A percentile compares a stretch with the other conserved stretches of the same genome.
Conservation (phyloP, 177 flowering plant genomes). For the Vitis hybrid region DNA sequence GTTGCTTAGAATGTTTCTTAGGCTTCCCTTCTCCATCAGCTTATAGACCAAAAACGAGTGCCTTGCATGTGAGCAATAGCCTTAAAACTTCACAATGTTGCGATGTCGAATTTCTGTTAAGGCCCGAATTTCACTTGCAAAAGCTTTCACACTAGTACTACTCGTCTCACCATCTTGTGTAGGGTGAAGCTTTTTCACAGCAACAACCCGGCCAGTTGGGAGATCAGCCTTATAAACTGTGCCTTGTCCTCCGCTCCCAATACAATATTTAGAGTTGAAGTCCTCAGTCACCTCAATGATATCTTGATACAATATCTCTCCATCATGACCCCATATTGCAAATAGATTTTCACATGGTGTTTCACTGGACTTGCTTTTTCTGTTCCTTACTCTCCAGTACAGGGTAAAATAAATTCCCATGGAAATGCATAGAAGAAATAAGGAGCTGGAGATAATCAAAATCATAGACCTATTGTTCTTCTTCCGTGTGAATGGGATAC, state of each 20-base stretch:
- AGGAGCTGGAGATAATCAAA: background rate
- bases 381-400: background rate
- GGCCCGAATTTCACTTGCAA: constrained; percentile 10
- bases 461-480: background rate
- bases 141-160: background rate
- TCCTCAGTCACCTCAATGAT: constrained; percentile 21
- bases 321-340: constrained; percentile 19
- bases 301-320: constrained; percentile 12
- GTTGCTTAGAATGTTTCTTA: constrained; percentile 4
- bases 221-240: constrained; percentile 18
- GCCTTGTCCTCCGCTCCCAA: constrained; percentile 18
- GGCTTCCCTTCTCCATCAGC: constrained; percentile 17
- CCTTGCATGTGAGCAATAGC: constrained; percentile 1
- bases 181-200: constrained; percentile 18
- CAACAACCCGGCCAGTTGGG: constrained; percentile 16
- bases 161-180: background rate
- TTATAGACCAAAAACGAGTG: constrained; percentile 10
- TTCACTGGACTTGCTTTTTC: background rate
- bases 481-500: background rate
- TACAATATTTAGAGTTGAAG: constrained; percentile 15
- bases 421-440: background rate
- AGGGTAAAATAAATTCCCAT: background rate
- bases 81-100: constrained; percentile 14
- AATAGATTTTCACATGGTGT: constrained; percentile 7
- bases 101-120: constrained; percentile 6